Base-by-base conservation (phyloP, 805 yeast genomes). In the Candida maltosa region DNA sequence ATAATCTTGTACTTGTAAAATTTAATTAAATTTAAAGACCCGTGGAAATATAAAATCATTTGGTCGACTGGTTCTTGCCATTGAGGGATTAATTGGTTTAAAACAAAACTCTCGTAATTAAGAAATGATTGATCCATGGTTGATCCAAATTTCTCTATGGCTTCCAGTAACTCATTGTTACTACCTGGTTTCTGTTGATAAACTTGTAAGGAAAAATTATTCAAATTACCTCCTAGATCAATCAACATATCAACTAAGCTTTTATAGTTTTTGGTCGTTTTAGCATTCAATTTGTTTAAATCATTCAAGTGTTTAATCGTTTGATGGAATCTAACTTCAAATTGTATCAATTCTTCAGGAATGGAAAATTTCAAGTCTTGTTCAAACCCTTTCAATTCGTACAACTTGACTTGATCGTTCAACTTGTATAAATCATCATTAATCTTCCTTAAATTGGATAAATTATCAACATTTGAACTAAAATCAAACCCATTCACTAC, bases 201-300 rank as follows among this genome's bases (percentile, higher is more conserved):
- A 14, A 59, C 65, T 63, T 56, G 66, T 22, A 76, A 62, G 15
- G 78, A 70, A 44, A 76, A 74, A 40, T 76, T 72, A 50, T 76
- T 76, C 45, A 75, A 63, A 45, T 73, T 72, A 3, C 78, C 80
- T 15, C 82, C 82, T 33, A 76, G 56, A 47, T 75, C 78, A 10
- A 75, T 64, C 42, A 75, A 47, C 4, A 60, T 54, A 11, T 56
- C 39, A 32, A 73, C 58, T 22, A 71, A 51, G 1, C 47, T 45
- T 34, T 68, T 69, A 40, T 65, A 63, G 43, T 66, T 62, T 29
- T 67, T 65, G 16, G 60, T 54, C 7, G 70, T 47, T 17, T 61
- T 56, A n/a, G 65, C 51, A 41, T 63, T 58, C 4, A 60, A 41
- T 28, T 53, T 54, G 40, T 71, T 72, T 28, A 74, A 43, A 22